Conservation (phyloP, 345 rosid species). For the Ricinus communis region DNA sequence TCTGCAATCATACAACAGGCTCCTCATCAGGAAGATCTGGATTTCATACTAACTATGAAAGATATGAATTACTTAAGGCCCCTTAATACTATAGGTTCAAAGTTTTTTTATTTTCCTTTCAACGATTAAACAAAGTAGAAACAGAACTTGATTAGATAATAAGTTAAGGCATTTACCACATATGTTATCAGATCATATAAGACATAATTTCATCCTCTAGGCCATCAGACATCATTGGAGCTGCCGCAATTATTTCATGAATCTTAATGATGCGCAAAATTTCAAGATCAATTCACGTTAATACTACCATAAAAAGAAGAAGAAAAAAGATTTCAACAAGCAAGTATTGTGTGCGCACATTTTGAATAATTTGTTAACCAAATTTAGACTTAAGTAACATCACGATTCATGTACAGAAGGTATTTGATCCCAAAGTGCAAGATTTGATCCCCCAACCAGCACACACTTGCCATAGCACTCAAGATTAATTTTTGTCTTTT, state of each 20-base stretch:
- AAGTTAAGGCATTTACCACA: constrained; percentile 10
- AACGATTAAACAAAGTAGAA: background rate
- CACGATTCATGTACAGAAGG: background rate
- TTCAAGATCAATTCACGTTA: background rate
- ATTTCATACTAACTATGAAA: background rate
- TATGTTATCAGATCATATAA: background rate
- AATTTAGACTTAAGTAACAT: no score
- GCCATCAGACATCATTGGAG: background rate
- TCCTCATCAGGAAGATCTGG: constrained; percentile 5
- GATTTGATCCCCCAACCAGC: background rate
- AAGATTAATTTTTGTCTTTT: background rate
- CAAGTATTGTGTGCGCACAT: background rate
- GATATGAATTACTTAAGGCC: background rate
- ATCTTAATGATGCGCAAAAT: background rate
- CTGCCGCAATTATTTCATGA: background rate
- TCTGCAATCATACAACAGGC: constrained; percentile 35
- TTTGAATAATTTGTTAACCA: background rate
- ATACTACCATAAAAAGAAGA: background rate
- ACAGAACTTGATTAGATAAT: background rate
- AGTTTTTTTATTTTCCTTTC: background rate
- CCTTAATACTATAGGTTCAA: background rate
- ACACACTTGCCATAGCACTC: no score
- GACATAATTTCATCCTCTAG: background rate
- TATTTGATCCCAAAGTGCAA: background rate
- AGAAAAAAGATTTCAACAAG: background rate